Percentiles rank a stretch among this genome's conserved stretches.
phyloP scores from a whole-genome alignment of 305 asterid species.

The Fraxinus velutina region DNA sequence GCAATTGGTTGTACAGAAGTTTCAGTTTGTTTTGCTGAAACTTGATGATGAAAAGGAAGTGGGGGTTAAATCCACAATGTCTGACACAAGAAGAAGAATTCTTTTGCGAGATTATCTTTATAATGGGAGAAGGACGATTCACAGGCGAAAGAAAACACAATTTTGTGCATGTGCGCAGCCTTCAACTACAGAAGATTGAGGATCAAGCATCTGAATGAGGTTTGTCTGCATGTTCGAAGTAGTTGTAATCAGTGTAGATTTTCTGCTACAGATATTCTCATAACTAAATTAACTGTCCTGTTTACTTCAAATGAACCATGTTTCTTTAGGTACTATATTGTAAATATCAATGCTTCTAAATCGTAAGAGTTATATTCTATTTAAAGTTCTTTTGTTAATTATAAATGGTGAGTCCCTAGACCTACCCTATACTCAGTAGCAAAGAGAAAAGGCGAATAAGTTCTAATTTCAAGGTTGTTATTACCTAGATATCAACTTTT shows the following conservation, averaged over 20 bases:
- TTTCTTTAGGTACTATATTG: conserved; percentile 15
- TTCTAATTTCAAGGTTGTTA: neutral
- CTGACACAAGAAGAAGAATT: conserved; percentile 62
- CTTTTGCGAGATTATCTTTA: conserved; percentile 68
- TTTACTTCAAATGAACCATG: neutral
- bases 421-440: neutral
- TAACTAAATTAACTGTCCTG: neutral
- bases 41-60: conserved; percentile 51
- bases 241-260: conserved; percentile 22
- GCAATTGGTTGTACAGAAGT: conserved; percentile 85
- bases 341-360: neutral
- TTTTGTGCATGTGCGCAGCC: conserved; percentile 82
- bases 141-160: conserved; percentile 49
- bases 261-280: neutral
- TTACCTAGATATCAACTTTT: neutral
- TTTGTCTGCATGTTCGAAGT: neutral
- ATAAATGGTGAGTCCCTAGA: neutral
- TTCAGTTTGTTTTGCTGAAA: conserved; percentile 72
- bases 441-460: neutral
- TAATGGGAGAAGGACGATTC: conserved; percentile 46
- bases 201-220: neutral
- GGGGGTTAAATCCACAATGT: conserved; percentile 24
- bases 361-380: neutral
- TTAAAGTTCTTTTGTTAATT: neutral
- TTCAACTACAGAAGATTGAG: conserved; percentile 62